phyloP scores from a whole-genome alignment of 2,329 filamentous ascomycete genomes.

The Grosmannia penicillata region DNA sequence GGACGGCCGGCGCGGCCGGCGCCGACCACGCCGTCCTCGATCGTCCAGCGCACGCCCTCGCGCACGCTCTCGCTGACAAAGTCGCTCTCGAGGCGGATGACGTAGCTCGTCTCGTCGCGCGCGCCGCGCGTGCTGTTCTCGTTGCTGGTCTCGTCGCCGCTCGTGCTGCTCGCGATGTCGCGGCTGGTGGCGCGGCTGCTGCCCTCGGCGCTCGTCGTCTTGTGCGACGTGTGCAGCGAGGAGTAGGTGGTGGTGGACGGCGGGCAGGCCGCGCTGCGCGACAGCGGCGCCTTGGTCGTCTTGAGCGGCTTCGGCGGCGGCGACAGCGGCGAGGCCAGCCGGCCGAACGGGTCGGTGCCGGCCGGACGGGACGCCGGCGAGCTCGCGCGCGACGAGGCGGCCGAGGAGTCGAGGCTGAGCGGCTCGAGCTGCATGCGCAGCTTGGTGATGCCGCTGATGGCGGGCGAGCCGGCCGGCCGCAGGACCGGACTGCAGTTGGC shows the following conservation, averaged over 20 bases:
- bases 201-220: conserved; percentile 18
- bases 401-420: conserved; percentile 45
- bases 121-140: conserved; percentile 24
- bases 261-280: no score
- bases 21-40: not conserved
- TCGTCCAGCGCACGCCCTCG: conserved; percentile 17
- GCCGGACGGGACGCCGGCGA: conserved; percentile 17
- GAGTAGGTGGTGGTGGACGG: not conserved
- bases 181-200: conserved; percentile 46
- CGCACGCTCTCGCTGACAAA: conserved; percentile 57
- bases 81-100: conserved; percentile 71
- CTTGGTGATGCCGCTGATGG: conserved; percentile 62
- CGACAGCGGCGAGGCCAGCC: no score
- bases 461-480: conserved; percentile 33
- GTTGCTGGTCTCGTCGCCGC: conserved; percentile 36
- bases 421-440: conserved; percentile 71
- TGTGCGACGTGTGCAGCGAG: conserved; percentile 15
- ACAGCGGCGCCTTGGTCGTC: no score
- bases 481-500: conserved; percentile 48
- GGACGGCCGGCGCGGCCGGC: not conserved
- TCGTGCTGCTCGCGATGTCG: conserved; percentile 40
- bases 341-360: no score
- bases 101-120: conserved; percentile 69
- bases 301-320: no score
- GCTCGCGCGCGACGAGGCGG: conserved; percentile 29